Percentiles rank a stretch among this genome's conserved stretches.
These are phyloP conservation scores for Ophiocordyceps camponoti-floridani DNA, from an alignment of 2,329 filamentous ascomycete species.

Conservation along the genomic window DNA sequence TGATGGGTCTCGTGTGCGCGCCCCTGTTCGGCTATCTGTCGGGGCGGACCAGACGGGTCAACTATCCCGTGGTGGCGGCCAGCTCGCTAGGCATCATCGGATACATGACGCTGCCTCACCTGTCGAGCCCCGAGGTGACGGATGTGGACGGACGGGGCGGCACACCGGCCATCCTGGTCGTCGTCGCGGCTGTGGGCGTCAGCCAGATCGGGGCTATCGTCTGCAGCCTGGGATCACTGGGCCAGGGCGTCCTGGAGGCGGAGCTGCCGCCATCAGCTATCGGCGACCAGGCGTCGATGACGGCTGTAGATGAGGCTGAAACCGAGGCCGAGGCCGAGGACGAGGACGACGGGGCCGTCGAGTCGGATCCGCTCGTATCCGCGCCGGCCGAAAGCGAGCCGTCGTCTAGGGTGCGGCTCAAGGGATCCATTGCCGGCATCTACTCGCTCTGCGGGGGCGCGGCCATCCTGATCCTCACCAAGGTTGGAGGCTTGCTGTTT, in stretches of 20 bases:
- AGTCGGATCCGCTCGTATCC: constrained; percentile 22
- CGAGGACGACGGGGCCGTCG: constrained; percentile 21
- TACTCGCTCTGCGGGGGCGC: constrained; percentile 84
- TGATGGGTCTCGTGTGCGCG: constrained; percentile 68
- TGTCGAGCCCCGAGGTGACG: constrained; percentile 58
- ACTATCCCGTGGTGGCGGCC: constrained; percentile 56
- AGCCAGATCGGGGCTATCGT: constrained; percentile 96
- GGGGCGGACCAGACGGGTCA: constrained; percentile 46
- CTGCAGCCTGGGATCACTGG: constrained; percentile 78
- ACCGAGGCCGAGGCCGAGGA: constrained; percentile 3
- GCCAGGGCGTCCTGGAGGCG: constrained; percentile 52
- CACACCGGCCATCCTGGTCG: constrained; percentile 49
- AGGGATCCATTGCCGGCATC: constrained; percentile 86
- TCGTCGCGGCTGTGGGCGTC: constrained; percentile 68
- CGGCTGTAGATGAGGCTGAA: constrained; percentile 3
- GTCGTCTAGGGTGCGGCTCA: constrained; percentile 42
- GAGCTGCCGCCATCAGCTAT: constrained; percentile 16
- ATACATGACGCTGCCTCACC: constrained; percentile 58
- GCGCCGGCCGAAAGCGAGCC: constrained; percentile 12
- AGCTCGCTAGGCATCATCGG: constrained; percentile 59
- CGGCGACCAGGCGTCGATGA: constrained; percentile 9
- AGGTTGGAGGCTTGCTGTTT: constrained; percentile 74
- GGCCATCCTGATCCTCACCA: constrained; percentile 81
- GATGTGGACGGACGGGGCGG: constrained; percentile 48
- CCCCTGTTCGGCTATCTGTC: constrained; percentile 76